These are phyloP conservation scores for Lichtheimia ornata DNA, from an alignment of 371 early-diverging fungal species.

Conservation along the genomic window DNA sequence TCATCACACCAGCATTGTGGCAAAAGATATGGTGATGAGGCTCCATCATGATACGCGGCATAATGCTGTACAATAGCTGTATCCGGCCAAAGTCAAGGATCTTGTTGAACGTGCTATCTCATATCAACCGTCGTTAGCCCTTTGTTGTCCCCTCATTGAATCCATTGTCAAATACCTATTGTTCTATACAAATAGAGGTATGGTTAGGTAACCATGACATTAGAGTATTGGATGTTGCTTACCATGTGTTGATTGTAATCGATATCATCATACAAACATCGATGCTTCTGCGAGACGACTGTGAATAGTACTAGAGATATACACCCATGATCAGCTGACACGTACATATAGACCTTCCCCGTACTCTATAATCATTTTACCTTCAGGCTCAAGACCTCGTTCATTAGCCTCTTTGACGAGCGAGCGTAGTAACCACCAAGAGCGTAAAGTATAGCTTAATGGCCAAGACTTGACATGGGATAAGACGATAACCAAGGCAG, in stretches of 20 bases:
- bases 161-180: constrained; percentile 28
- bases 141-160: neutral
- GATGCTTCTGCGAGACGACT: constrained; percentile 29
- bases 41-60: constrained; percentile 45
- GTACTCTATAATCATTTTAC: constrained; percentile 9
- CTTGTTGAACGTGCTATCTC: constrained; percentile 52
- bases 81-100: constrained; percentile 57
- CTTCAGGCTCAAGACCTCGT: constrained; percentile 27
- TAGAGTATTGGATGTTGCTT: neutral
- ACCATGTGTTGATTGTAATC: constrained; percentile 54
- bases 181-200: constrained; percentile 20
- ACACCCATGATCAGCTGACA: no score
- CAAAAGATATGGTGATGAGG: constrained; percentile 33
- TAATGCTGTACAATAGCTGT: constrained; percentile 41
- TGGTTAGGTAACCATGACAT: no score
- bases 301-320: constrained; percentile 29
- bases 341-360: no score
- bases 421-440: constrained; percentile 31
- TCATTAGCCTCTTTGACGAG: constrained; percentile 33
- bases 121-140: neutral
- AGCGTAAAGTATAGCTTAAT: constrained; percentile 39
- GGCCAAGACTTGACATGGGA: constrained; percentile 39
- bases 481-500: constrained; percentile 18
- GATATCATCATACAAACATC: constrained; percentile 45
- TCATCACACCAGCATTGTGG: constrained; percentile 41